phyloP scores from a whole-genome alignment of 2,329 filamentous ascomycete genomes.

The Cytospora paraplurivora region DNA sequence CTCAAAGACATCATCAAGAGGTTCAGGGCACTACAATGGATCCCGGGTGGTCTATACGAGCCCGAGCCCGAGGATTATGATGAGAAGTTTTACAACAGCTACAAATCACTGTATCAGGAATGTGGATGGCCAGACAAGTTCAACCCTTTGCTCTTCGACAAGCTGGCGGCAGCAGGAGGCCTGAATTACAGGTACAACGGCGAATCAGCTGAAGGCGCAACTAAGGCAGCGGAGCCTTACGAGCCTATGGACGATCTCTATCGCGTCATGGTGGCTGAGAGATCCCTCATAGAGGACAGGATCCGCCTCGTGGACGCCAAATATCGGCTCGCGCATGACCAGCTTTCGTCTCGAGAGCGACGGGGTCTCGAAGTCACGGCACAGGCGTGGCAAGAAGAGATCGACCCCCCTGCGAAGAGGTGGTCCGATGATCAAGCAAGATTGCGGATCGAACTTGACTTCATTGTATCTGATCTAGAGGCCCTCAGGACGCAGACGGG shows the following conservation, averaged over 20 bases:
- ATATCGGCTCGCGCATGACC: background rate
- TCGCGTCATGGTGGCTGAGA: background rate
- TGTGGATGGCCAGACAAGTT: conserved; percentile 2
- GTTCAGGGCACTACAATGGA: conserved; percentile 7
- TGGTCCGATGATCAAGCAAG: background rate
- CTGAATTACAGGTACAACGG: background rate
- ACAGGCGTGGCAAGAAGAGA: background rate
- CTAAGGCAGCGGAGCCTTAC: background rate
- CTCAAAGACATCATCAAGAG: background rate
- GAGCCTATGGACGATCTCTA: background rate
- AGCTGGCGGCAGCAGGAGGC: background rate
- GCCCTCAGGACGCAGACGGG: background rate
- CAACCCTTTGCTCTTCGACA: conserved; percentile 3
- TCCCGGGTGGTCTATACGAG: background rate
- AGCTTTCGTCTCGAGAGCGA: background rate
- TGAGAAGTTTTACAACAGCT: background rate
- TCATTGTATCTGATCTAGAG: background rate
- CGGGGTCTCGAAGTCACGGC: background rate
- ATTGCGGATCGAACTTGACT: background rate
- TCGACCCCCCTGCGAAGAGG: background rate
- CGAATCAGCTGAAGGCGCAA: background rate
- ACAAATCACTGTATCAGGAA: background rate
- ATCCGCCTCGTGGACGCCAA: background rate
- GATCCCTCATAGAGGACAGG: background rate
- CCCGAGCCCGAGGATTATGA: background rate